phyloP scores from a whole-genome alignment of 2,329 filamentous ascomycete genomes.

The Pezicula neosporulosa region DNA sequence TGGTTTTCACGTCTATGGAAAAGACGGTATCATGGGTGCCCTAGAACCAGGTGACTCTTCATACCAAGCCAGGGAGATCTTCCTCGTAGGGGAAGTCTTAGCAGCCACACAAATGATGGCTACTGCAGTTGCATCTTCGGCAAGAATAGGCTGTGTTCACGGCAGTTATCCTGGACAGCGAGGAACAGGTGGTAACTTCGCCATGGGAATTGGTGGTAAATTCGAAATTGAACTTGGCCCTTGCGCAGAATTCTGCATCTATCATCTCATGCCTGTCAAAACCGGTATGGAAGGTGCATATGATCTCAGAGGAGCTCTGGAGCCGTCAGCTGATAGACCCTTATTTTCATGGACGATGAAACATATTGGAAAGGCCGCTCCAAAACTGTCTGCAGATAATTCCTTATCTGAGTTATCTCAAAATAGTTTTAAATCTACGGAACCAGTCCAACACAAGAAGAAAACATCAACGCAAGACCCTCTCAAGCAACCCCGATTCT shows the following conservation, averaged over 20 bases:
- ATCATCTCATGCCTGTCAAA: constrained; percentile 32
- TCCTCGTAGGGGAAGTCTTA: constrained; percentile 43
- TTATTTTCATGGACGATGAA: constrained; percentile 1
- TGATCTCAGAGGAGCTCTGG: not conserved
- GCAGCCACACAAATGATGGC: constrained; percentile 42
- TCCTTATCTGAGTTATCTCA: too few relatives aligned
- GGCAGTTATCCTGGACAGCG: constrained; percentile 45
- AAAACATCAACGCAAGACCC: not conserved
- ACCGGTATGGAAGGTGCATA: constrained; percentile 1
- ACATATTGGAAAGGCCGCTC: not conserved
- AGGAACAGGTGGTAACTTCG: constrained; percentile 50
- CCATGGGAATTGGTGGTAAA: constrained; percentile 36
- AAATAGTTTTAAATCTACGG: not conserved
- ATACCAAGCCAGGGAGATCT: constrained; percentile 35
- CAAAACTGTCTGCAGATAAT: not conserved
- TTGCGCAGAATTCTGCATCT: constrained; percentile 41
- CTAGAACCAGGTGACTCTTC: constrained; percentile 20
- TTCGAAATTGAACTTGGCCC: constrained; percentile 34
- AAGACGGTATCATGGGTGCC: constrained; percentile 31
- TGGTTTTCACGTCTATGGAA: constrained; percentile 43
- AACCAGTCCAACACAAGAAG: not conserved
- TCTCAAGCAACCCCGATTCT: not conserved
- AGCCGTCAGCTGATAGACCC: not conserved
- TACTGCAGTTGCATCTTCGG: constrained; percentile 36
- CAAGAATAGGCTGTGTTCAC: constrained; percentile 40